Conservation (phyloP, 805 yeast species). For the Pichia ethanolica region DNA sequence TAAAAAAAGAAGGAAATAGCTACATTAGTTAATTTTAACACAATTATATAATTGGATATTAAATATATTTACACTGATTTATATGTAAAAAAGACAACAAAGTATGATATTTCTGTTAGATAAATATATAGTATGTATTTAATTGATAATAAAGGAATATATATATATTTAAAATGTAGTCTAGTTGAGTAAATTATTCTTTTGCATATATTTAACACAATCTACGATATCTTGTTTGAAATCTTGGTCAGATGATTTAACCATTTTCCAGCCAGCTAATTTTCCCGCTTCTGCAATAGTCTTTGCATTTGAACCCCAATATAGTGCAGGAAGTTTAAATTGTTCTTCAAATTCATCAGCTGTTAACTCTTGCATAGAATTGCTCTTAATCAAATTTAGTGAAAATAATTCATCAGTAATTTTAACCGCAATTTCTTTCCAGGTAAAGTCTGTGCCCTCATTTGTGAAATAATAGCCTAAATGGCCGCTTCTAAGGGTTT, state of each 20-base stretch:
- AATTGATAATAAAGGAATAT: too few species aligned
- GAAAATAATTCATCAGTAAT: not conserved
- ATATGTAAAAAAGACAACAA: too few species aligned
- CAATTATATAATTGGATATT: too few species aligned
- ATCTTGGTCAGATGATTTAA: not conserved
- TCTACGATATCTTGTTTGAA: not conserved
- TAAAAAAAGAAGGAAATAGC: slow-evolving; percentile 3
- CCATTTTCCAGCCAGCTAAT: not conserved
- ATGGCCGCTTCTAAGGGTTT: not conserved
- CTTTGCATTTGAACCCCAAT: slow-evolving; percentile 1
- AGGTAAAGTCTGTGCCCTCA: not conserved
- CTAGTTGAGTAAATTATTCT: not conserved
- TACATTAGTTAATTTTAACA: too few species aligned
- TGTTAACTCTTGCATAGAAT: not conserved
- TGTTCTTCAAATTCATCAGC: not conserved
- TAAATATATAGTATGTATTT: too few species aligned
- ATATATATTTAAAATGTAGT: too few species aligned
- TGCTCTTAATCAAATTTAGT: not conserved
- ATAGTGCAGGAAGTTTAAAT: not conserved
- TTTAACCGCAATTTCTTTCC: not conserved
- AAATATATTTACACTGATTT: too few species aligned
- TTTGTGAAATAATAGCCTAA: slow-evolving; percentile 1
- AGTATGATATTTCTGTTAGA: too few species aligned
- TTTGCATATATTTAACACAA: not conserved
- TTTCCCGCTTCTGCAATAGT: not conserved